Base-by-base conservation (phyloP, 1,284 basidiomycete genomes). In the Tranzscheliella williamsii region DNA sequence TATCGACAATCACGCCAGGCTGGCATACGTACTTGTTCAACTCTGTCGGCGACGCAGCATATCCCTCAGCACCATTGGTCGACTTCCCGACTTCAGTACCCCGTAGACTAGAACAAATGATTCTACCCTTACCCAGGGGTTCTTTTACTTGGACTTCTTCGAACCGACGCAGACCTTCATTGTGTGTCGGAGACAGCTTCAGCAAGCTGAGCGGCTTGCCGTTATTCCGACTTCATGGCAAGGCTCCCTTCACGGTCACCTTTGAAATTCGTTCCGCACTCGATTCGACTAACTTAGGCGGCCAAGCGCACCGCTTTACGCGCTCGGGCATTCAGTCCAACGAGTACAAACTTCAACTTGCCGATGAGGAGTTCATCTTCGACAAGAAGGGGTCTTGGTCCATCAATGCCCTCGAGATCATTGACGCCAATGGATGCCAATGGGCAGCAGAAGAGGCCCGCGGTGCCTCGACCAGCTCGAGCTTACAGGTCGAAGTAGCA, bases 21-120 rank as follows among this genome's bases (percentile, higher is more conserved):
- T 83, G 85, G 46, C 88, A 93, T 73, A 87, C 85, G 71, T 97
- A 97, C 77, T 87, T 90, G 73, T 86, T 98, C 60, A 86, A 87
- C 58, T 87, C 89, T 68, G 84, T 97, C 17, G 88, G 87, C 8
- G 94, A 98, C 75, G 82, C 86, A 0, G 84, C 88, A n/a, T 97
- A 76, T 27, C 22, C 55, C 2, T 41, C 56, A 5, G 53, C 67
- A 15, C 41, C 42, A 78, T 84, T 48, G 86, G 88, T 63, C 84
- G 54, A 42, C 27, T 85, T 52, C 79, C 83, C 33, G 79, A 86
- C 72, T 79, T 85, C 36, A 3, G 72, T 66, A 1, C 58, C 60
- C 13, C 47, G 57, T 8, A 54, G 70, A 12, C 48, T 73, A 16
- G 61, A 74, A 43, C 67, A 63, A 61, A 44, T 64, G 72, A 51